Percentiles rank a stretch among this genome's conserved stretches.
These are phyloP conservation scores for Magnaporthiopsis poae DNA, from an alignment of 2,329 filamentous ascomycete genomes.

Conservation along the genomic window DNA sequence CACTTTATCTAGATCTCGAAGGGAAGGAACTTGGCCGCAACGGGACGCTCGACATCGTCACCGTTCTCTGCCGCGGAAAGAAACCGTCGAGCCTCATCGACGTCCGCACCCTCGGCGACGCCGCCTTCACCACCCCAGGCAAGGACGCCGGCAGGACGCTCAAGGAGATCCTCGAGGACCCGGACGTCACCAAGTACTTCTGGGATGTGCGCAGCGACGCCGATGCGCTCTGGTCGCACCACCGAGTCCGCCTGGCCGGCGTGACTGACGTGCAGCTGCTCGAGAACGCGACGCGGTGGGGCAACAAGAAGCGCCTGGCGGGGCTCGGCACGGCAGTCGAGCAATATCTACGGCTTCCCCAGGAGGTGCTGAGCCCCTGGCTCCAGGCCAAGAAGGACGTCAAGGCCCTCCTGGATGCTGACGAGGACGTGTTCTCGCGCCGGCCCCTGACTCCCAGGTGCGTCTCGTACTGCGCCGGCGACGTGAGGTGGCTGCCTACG, in stretches of 20 bases:
- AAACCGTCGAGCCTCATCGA: constrained; percentile 15
- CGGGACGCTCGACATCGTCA: constrained; percentile 15
- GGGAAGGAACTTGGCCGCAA: constrained; percentile 13
- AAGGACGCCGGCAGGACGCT: constrained; percentile 11
- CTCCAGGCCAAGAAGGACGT: constrained; percentile 27
- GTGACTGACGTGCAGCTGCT: constrained; percentile 22
- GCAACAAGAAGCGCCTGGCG: constrained; percentile 11
- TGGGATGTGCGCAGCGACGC: constrained; percentile 21
- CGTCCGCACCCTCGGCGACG: constrained; percentile 13
- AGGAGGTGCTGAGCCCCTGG: constrained; percentile 16
- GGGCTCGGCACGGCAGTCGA: constrained; percentile 12
- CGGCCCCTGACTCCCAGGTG: constrained; percentile 32
- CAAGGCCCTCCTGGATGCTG: constrained; percentile 25
- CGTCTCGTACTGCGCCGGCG: constrained; percentile 34
- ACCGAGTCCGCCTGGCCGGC: constrained; percentile 16
- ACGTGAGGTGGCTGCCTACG: constrained; percentile 24
- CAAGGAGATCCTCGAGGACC: constrained; percentile 15
- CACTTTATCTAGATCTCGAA: constrained; percentile 17
- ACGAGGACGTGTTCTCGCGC: constrained; percentile 36
- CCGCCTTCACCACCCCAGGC: constrained; percentile 12
- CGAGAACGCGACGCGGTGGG: constrained; percentile 17
- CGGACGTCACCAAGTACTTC: constrained; percentile 14
- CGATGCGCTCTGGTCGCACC: constrained; percentile 18
- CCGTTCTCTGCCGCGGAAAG: constrained; percentile 12
- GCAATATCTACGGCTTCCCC: constrained; percentile 1